Base-by-base conservation (phyloP, 1,284 basidiomycete genomes). In the Rhodotorula mucilaginosa region DNA sequence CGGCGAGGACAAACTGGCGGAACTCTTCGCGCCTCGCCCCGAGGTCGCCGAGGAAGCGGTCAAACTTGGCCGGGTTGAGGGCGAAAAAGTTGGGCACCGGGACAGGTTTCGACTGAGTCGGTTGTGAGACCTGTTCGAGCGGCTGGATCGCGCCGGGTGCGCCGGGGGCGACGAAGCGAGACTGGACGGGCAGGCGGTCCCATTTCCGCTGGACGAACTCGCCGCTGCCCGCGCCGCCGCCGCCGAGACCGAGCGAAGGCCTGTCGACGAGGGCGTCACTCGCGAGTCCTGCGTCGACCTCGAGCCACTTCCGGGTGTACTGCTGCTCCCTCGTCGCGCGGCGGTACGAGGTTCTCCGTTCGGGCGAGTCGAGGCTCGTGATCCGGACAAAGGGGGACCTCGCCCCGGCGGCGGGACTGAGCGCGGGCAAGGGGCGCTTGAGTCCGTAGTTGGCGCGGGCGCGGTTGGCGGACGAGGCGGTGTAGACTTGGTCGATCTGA, bases 401-500 rank as follows among this genome's bases (percentile, higher is more conserved):
- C 8, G 44, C 51, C 1, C 71, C 69, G 19, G 68, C 39, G 5
- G 64, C 46, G 2, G 61, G 34, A 1, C 71, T 70, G 19, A 75
- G 66, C 18, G 54, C 26, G 18, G 63, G 63, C 26, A 64, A 46
- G 39, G 72, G 67, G 0, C 74, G 74, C 64, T 78, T 78, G 75
- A 78, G 58, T 23, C 78, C 78, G 65, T 72, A 78, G 72, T 76
- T 64, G 49, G 63, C 58, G 21, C 72, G 70, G 0, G 68, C 51
- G 65, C 69, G 69, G 54, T 73, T 61, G 26, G 61, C 67, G 1
- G 64, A 5, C 26, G 62, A 59, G 16, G 77, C 60, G 3, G 77
- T 71, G 73, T 77, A 77, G 49, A 77, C 75, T 39, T 78, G 78
- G 31, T 77, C 78, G 64, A 78, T 70, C 26, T 64, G 56, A 0